Conservation (phyloP, 1,284 basidiomycete genomes). For the Puccinia horiana region DNA sequence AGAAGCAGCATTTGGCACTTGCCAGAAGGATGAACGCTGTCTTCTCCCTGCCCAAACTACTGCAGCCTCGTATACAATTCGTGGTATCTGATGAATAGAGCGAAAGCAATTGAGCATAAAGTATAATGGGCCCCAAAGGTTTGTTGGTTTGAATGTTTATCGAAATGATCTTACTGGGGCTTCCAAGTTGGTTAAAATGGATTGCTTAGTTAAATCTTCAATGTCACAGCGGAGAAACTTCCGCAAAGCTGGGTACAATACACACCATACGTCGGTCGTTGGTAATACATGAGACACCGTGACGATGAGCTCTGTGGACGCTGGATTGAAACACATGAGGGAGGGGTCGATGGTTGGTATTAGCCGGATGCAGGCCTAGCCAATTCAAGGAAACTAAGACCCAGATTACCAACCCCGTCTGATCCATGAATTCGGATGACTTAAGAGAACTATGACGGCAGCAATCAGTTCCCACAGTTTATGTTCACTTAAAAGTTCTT, state of each 20-base stretch:
- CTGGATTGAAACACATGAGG: slow-evolving; percentile 60
- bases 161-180: slow-evolving; percentile 67
- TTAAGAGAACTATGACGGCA: slow-evolving; percentile 80
- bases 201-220: slow-evolving; percentile 72
- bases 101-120: slow-evolving; percentile 28
- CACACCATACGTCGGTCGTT: slow-evolving; percentile 88
- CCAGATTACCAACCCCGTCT: slow-evolving; percentile 69
- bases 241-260: slow-evolving; percentile 85
- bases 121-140: not conserved
- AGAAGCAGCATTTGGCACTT: slow-evolving; percentile 23
- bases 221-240: slow-evolving; percentile 84
- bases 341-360: slow-evolving; percentile 3
- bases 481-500: slow-evolving; percentile 83
- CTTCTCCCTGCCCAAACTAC: slow-evolving; percentile 78
- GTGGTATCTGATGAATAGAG: slow-evolving; percentile 65
- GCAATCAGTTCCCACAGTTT: slow-evolving; percentile 92
- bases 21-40: slow-evolving; percentile 41
- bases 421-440: slow-evolving; percentile 96
- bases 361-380: not conserved
- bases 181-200: slow-evolving; percentile 73
- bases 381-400: not conserved
- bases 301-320: slow-evolving; percentile 80
- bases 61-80: slow-evolving; percentile 80
- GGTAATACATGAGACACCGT: slow-evolving; percentile 77
- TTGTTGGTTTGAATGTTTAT: not conserved